Percentiles rank a stretch among this genome's conserved stretches.
Evolutionary conservation across 2,329 filamentous ascomycete species (phyloP).

Genomic region (Fusarium redolens): DNA sequence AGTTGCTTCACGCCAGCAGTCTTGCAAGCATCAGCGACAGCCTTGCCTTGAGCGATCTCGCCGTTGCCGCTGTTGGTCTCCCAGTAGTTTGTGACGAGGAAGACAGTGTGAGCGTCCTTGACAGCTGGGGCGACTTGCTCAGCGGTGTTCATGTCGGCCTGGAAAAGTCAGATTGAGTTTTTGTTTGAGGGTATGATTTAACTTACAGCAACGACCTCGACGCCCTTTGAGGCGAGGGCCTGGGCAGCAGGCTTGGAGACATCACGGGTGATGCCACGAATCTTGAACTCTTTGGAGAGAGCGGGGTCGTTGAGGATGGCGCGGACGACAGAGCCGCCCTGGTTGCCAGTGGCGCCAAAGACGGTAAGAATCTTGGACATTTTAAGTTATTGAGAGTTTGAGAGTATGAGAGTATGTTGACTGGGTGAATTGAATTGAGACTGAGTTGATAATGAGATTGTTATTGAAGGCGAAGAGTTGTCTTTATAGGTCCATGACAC

Average conservation of each 20-base stretch:
- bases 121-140: conserved; percentile 53
- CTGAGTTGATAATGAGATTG: background rate
- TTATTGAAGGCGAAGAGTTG: background rate
- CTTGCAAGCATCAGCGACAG: conserved; percentile 59
- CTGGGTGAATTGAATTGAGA: rapidly evolving
- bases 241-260: conserved; percentile 53
- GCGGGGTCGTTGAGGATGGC: conserved; percentile 58
- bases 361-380: conserved; percentile 56
- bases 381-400: background rate
- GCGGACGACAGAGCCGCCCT: conserved; percentile 60
- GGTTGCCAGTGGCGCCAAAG: conserved; percentile 62
- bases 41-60: conserved; percentile 57
- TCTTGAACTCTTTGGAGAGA: conserved; percentile 56
- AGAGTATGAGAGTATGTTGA: too few relatives aligned
- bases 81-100: conserved; percentile 55
- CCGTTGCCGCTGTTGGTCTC: conserved; percentile 49
- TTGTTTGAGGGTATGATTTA: rapidly evolving
- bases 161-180: background rate
- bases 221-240: conserved; percentile 53
- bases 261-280: conserved; percentile 62
- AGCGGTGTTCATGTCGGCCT: conserved; percentile 57
- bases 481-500: conserved; percentile 22
- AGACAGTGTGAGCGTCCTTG: conserved; percentile 57
- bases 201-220: conserved; percentile 56
- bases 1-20: conserved; percentile 57